Conservation (phyloP, 208 protist species). For the Strigomonas galati region DNA sequence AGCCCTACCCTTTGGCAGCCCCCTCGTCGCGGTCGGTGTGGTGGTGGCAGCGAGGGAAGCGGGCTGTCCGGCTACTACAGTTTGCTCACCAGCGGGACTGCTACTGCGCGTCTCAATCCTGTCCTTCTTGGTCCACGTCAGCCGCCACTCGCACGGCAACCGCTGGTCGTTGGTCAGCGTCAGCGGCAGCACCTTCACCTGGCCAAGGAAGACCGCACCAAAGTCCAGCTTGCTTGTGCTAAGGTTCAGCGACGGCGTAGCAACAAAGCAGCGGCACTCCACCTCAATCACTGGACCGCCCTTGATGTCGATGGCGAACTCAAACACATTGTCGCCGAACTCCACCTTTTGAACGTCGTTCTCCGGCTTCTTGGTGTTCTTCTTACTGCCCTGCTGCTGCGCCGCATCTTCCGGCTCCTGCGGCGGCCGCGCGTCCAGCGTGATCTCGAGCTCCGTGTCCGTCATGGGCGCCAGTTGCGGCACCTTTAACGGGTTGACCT, state of each 20-base stretch:
- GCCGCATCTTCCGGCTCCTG: constrained; percentile 21
- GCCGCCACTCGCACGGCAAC: constrained; percentile 86
- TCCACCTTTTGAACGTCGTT: constrained; percentile 17
- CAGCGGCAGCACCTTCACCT: constrained; percentile 78
- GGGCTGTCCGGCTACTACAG: background rate
- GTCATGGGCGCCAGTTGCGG: constrained; percentile 52
- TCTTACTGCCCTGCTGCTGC: background rate
- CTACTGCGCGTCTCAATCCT: background rate
- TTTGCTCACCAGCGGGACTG: background rate
- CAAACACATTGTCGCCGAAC: constrained; percentile 61
- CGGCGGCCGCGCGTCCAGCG: constrained; percentile 34
- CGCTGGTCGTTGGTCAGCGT: constrained; percentile 85
- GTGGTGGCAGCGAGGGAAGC: background rate
- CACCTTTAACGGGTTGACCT: constrained; percentile 78
- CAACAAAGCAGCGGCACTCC: constrained; percentile 88
- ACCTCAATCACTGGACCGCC: constrained; percentile 84
- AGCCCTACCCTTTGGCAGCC: background rate
- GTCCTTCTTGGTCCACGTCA: constrained; percentile 45
- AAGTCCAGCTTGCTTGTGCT: constrained; percentile 78
- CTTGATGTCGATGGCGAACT: constrained; percentile 82
- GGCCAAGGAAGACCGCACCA: constrained; percentile 82
- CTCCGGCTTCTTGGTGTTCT: background rate
- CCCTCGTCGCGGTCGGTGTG: too few species aligned
- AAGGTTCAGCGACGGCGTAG: constrained; percentile 79
- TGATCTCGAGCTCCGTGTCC: constrained; percentile 46